Conservation (phyloP, 805 yeast genomes). For the Saccharomyces paradoxus region DNA sequence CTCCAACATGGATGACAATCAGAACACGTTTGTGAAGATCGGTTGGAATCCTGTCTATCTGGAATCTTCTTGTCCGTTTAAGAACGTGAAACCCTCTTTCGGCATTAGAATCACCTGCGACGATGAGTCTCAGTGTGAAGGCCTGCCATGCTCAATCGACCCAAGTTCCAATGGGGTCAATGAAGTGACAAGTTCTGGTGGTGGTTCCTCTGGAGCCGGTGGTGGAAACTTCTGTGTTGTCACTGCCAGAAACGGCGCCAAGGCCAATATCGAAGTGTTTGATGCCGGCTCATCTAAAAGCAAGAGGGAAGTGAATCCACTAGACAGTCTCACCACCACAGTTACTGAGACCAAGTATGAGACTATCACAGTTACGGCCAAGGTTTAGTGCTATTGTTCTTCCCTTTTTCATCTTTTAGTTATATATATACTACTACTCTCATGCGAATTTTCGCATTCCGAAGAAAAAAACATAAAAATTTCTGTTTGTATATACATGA, state of each 20-base stretch:
- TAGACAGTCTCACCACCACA: background rate
- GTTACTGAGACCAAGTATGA: slow-evolving; percentile 3
- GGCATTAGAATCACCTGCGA: slow-evolving; percentile 73
- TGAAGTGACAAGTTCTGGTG: slow-evolving; percentile 37
- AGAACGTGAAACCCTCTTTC: slow-evolving; percentile 47
- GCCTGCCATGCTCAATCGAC: slow-evolving; percentile 76
- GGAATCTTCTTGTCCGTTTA: slow-evolving; percentile 49
- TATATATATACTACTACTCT: background rate
- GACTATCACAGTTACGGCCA: slow-evolving; percentile 4
- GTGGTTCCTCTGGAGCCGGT: slow-evolving; percentile 42
- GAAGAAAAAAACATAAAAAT: background rate
- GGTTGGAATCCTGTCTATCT: slow-evolving; percentile 88
- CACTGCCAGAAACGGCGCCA: slow-evolving; percentile 56
- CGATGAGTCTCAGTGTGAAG: slow-evolving; percentile 58
- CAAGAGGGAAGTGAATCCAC: slow-evolving; percentile 1
- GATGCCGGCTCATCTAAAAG: slow-evolving; percentile 3
- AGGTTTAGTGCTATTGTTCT: background rate
- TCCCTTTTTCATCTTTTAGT: background rate
- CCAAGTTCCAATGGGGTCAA: slow-evolving; percentile 58
- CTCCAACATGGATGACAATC: slow-evolving; percentile 63
- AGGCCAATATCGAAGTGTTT: slow-evolving; percentile 69
- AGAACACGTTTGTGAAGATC: slow-evolving; percentile 71
- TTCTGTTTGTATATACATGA: background rate
- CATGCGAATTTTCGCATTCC: background rate
- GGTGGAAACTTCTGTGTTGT: slow-evolving; percentile 80